Base-by-base conservation (phyloP, 192 early-diverging fungal genomes). In the Coemansia sp. region DNA sequence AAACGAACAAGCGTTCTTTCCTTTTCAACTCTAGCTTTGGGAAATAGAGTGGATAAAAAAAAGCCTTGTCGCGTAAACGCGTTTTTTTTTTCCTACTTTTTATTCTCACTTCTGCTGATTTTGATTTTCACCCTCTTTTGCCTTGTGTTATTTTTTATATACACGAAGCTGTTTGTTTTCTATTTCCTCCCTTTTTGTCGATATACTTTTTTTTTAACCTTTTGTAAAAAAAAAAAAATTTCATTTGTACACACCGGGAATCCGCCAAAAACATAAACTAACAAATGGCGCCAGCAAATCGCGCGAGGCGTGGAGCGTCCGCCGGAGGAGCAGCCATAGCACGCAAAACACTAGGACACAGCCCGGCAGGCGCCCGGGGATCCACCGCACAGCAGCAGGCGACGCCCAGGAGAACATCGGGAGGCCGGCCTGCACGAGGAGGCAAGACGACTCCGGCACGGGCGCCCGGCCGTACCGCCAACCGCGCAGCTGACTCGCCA, bases 261-360 rank as follows among this genome's bases (percentile, higher is more conserved):
- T 52, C 22, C 20, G 23, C 45, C 17, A 22, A 52, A 5, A 9
- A 52, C 3, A 52, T 20, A 22, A 52, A 22, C 13, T 52, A 11
- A 25, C 9, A 25, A 52, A 52, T 52, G 49, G 20, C 49, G 20
- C 49, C 49, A 29, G 59, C 71, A n/a, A 62, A 62, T 58, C 58
- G 67, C 20, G 76, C 71, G 17, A 67, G 76, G 25, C 71, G 68
- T 53, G 76, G 76, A 3, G 76, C 63, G 9, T 19, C 34, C 15
- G 67, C 62, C 36, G 50, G 67, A 4, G 40, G 36, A 2, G 54
- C 71, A 25, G 45, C 64, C 2, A 48, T 79, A 45, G 61, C 68
- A 22, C 76, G 76, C 33, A 79, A 79, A 62, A 56, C 70, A 25
- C n/a, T 70, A 35, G 40, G 41, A 43, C 46, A 57, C 55, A 57